phyloP scores from a whole-genome alignment of 805 yeast genomes.

The Saccharomycodes ludwigii region DNA sequence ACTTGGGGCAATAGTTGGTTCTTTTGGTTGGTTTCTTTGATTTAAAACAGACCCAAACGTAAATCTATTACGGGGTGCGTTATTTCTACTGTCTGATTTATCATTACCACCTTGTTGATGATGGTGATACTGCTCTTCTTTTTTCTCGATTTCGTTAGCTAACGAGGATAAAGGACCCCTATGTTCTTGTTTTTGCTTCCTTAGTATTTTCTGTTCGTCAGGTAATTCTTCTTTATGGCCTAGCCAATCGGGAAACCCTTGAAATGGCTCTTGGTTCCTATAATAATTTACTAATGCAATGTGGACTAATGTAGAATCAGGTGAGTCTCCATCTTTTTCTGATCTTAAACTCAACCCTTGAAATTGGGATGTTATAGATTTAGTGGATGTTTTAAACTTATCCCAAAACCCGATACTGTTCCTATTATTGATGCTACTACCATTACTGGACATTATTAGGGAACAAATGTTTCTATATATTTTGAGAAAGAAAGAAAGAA shows the following conservation, averaged over 20 bases:
- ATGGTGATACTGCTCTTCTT: background rate
- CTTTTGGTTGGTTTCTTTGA: constrained; percentile 1
- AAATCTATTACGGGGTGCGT: background rate
- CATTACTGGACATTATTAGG: background rate
- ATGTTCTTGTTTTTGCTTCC: constrained; percentile 20
- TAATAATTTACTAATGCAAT: constrained; percentile 32
- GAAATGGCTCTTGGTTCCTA: constrained; percentile 20
- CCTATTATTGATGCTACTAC: background rate
- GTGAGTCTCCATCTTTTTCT: constrained; percentile 32
- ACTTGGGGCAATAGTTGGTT: constrained; percentile 1
- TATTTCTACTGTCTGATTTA: background rate
- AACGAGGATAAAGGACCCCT: no score
- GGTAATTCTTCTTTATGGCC: constrained; percentile 24
- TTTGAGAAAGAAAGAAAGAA: no score
- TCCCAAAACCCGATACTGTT: constrained; percentile 14
- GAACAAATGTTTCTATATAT: background rate
- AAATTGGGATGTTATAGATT: constrained; percentile 19
- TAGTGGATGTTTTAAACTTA: constrained; percentile 20
- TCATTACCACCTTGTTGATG: background rate
- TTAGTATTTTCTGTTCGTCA: constrained; percentile 19
- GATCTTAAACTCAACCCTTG: constrained; percentile 16
- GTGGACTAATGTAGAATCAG: constrained; percentile 32
- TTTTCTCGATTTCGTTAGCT: background rate
- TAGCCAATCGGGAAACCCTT: constrained; percentile 26
- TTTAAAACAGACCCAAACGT: background rate